Percentiles rank a stretch among this genome's conserved stretches.
Evolutionary conservation across 2,329 filamentous ascomycete species (phyloP).

Genomic region (Dothideomycetes sp.): DNA sequence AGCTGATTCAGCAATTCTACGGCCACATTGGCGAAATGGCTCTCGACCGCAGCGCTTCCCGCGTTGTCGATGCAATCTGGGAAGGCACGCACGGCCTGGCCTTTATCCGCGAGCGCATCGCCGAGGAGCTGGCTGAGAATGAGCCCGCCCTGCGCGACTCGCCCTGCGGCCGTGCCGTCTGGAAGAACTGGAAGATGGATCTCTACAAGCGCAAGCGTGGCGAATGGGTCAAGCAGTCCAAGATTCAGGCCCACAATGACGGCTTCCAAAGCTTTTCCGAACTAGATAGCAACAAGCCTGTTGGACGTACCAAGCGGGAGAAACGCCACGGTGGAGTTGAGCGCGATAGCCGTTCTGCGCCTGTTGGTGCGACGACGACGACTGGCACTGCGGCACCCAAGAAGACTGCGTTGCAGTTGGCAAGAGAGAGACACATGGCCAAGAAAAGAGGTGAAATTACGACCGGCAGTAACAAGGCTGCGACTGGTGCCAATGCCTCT

Average conservation of each 20-base stretch:
- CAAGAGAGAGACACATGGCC: constrained; percentile 44
- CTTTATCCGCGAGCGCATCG: constrained; percentile 57
- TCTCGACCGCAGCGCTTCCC: constrained; percentile 51
- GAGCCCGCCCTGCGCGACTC: constrained; percentile 54
- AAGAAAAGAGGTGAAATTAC: constrained; percentile 21
- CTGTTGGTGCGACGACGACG: not conserved
- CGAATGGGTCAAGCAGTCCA: constrained; percentile 54
- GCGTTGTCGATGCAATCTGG: constrained; percentile 58
- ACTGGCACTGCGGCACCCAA: constrained; percentile 12
- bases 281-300: constrained; percentile 20
- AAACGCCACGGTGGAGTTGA: constrained; percentile 12
- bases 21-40: constrained; percentile 50
- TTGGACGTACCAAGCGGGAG: constrained; percentile 14
- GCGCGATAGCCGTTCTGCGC: constrained; percentile 1
- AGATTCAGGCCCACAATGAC: constrained; percentile 39
- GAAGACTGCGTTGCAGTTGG: constrained; percentile 45
- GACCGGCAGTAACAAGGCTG: constrained; percentile 1
- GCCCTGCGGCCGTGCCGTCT: constrained; percentile 54
- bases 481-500: constrained; percentile 17
- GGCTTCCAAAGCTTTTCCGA: constrained; percentile 41
- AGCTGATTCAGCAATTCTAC: constrained; percentile 53
- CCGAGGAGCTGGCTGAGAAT: constrained; percentile 48
- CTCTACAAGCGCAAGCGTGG: constrained; percentile 51
- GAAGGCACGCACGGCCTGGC: constrained; percentile 51
- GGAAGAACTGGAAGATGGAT: constrained; percentile 67